Evolutionary conservation across 306 rosid genomes (phyloP), one percentile per base, ranked within the genome.

Genomic region (Malus orientalis): DNA sequence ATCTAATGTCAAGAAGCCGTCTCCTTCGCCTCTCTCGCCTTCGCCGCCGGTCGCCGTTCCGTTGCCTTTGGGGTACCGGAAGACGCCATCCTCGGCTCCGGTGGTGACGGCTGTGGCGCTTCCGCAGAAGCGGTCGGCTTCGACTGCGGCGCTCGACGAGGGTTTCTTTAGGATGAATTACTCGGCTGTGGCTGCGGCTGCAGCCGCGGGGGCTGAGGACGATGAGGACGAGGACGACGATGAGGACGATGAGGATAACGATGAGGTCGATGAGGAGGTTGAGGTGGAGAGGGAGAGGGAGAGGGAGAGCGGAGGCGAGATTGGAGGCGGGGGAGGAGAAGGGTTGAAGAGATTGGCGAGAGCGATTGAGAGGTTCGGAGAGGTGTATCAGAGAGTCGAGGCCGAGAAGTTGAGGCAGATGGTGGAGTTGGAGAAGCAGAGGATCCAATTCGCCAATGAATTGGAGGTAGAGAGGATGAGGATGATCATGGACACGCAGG

Each of bases 371-470:
- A 87, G 86, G 75, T 92, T 94, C 25, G 98, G 96, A 7, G 89
- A 86, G 59, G 85, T 88, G 80, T 94, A 92, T 74, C 92, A 94
- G 76, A 92, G 91, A 83, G 91, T 92, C 77, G 98, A 94, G 84
- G 92, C 73, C 4, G 92, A 92, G 74, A 94, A 94, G 75, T 80
- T 91, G 81, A 91, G 89, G 91, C 97, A 94, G 82, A 92, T 88
- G 97, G 80, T 89, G 80, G 98, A 94, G 76, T 82, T 94, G 92
- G 97, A 94, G 93, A 92, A 90, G 85, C 95, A 92, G 83, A 87
- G 97, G 87, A 86, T 94, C 93, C 92, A 92, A 68, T 94, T 94
- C 79, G 83, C 95, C 4, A 94, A 90, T 77, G 98, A 95, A 70
- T 86, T 95, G 78, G 98, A 95, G 82, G 86, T 85, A 14, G 95